Evolutionary conservation across 371 early-diverging fungal species (phyloP), one percentile per base, ranked within the genome.

Genomic region (Mortierella sp.): DNA sequence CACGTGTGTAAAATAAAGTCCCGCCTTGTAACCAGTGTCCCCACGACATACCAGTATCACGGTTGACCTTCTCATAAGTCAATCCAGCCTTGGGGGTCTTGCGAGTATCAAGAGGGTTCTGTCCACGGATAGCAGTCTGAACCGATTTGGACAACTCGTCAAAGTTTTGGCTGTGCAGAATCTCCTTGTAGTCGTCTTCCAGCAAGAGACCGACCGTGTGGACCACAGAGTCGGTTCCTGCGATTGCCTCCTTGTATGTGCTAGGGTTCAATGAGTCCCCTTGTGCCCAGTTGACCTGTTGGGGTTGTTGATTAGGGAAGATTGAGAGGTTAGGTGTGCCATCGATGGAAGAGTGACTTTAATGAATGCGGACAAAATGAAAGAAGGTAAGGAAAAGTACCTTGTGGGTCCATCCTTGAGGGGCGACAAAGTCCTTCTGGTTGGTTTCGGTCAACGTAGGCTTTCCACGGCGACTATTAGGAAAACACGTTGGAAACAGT

Each of bases 141-240:
- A 92, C 84, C 72, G 60, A 72, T 35, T 77, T 91, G 70, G 87
- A 88, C 85, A 48, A 87, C 71, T 91, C 91, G 49, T 89, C 88
- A 27, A 92, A 70, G 4, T 88, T 82, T 32, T 90, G 80, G 56
- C 90, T 90, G 71, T 91, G 91, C 41, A 91, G 84, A 51, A 93
- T 75, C n/a, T 84, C 76, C 81, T 95, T 95, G 88, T 95, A 95
- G 83, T 93, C 89, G 63, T 87, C 89, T 82, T 95, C 96, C 76
- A 95, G 83, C 75, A 95, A 88, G 38, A 94, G 91, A 21, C 96
- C 96, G 10, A 95, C 94, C 0, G 94, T 90, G 75, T 95, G 95
- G 7, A 95, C 95, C 7, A 95, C 93, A 48, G 93, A 89, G 21
- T 92, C 89, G 58, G 94, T 91, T 12, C 90, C 94, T 1, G 85